Conservation (phyloP, 768 basidiomycete genomes). For the Naganishia vishniacii region DNA sequence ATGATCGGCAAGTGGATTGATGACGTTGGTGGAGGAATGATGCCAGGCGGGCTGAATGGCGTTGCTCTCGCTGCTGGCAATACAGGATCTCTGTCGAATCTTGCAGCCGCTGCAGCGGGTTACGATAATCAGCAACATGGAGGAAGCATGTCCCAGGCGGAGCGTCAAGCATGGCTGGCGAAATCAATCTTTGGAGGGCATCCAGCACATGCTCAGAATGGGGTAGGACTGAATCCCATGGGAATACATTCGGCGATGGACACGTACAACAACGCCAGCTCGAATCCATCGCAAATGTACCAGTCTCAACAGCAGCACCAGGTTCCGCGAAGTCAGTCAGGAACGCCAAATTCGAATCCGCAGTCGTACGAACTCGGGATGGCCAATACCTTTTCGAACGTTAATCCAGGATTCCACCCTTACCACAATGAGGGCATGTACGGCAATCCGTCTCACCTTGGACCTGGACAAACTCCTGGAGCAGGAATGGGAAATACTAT, state of each 20-base stretch:
- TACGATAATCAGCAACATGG: conserved; percentile 4
- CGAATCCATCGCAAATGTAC: not conserved
- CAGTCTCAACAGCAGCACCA: conserved; percentile 23
- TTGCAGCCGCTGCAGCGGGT: conserved; percentile 7
- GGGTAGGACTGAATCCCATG: no score
- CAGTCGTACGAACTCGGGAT: not conserved
- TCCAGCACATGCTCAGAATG: not conserved
- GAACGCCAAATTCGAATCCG: not conserved
- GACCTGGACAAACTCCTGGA: not conserved
- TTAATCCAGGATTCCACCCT: not conserved
- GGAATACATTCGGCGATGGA: conserved; percentile 3
- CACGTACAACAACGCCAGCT: not conserved
- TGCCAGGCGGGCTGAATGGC: not conserved
- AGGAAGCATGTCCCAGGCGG: conserved; percentile 8
- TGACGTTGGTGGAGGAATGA: conserved; percentile 1
- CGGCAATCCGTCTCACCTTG: not conserved
- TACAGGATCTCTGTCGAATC: not conserved
- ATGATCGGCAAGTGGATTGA: conserved; percentile 19
- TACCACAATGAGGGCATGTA: not conserved
- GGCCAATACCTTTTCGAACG: not conserved
- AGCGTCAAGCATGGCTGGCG: conserved; percentile 15
- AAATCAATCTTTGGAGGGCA: conserved; percentile 15
- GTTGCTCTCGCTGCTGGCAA: not conserved
- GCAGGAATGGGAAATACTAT: not conserved
- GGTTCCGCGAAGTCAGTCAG: not conserved